Evolutionary conservation across 495 filamentous ascomycete genomes (phyloP), one percentile per base, ranked within the genome.

Genomic region (Lophium mytilinum): DNA sequence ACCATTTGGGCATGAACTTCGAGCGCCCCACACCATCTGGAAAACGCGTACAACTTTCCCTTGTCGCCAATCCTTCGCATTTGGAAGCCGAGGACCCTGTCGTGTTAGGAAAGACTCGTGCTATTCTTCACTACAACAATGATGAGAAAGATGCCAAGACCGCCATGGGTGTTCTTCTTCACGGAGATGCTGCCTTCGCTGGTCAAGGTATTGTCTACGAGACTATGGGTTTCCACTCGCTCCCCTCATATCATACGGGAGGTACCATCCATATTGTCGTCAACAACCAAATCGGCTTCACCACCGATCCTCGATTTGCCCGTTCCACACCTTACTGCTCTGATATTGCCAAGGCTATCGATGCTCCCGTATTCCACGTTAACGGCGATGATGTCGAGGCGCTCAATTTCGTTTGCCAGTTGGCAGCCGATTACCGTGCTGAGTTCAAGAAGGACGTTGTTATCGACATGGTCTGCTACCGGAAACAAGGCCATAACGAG

Each of bases 251-350:
- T 78, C 95, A 92, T 19, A 97, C 94, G 50, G 93, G 93, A 66
- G 93, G 93, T 66, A 98, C 93, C 50, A 89, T 98, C 69, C 93
- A 98, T 75, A 77, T 98, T 61, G 83, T 98, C 48, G 90, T 97
- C 63, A 98, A 98, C 83, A 98, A 98, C 80, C 93, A 98, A 78
- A 98, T 98, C 71, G 93, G 93, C 70, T 98, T 98, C 80, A 98
- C 93, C 53, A 98, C 93, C n/a, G 93, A 98, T 71, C 93, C 93
- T 62, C 90, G 93, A 55, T 97, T 92, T 71, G 82, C 93, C 64
- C 90, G 93, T 63, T 98, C 93, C 19, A 98, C 93, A 47, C 88
- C 93, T 53, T 98, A 98, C 80, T 98, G 93, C 76, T 96, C 93
- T 15, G 93, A 98, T 72, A 96, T 98, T 68, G 94, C 93, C 68